Evolutionary conservation across 208 protist species (phyloP).

Genomic region (Leishmania gerbilli): DNA sequence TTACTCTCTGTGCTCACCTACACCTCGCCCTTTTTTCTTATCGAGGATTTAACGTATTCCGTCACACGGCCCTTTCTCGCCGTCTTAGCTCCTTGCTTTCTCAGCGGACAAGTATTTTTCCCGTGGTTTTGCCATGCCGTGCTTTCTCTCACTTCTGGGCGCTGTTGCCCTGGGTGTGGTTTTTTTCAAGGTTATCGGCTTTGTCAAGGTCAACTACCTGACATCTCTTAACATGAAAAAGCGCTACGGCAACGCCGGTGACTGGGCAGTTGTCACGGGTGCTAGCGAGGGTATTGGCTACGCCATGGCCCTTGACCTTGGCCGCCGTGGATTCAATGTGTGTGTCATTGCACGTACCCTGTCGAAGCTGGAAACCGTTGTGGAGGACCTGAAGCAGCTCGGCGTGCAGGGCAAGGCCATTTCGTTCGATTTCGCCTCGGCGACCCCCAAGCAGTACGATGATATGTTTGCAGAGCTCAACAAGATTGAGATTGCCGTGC

Average conservation of each 20-base stretch:
- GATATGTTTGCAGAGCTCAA: conserved; percentile 59
- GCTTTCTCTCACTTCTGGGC: conserved; percentile 43
- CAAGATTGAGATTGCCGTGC: conserved; percentile 56
- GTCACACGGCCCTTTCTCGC: background rate
- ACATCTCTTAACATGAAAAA: conserved; percentile 62
- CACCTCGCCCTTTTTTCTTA: background rate
- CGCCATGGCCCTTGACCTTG: conserved; percentile 90
- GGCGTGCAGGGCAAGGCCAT: conserved; percentile 80
- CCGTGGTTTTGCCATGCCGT: background rate
- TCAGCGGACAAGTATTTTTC: background rate
- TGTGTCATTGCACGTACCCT: conserved; percentile 88
- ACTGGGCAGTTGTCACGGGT: conserved; percentile 94
- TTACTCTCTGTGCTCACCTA: background rate
- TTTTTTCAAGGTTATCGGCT: conserved; percentile 46
- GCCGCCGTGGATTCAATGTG: conserved; percentile 91
- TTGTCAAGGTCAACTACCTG: conserved; percentile 60
- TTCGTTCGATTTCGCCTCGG: conserved; percentile 82
- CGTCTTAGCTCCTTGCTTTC: background rate
- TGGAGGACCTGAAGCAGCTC: conserved; percentile 62
- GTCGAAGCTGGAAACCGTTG: conserved; percentile 84
- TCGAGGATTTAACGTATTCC: background rate
- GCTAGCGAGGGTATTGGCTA: conserved; percentile 95
- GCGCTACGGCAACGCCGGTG: conserved; percentile 70
- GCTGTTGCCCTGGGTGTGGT: conserved; percentile 33
- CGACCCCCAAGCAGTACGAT: conserved; percentile 58